Percentiles rank a stretch among this genome's conserved stretches.
phyloP scores from a whole-genome alignment of 75 land plant genomes.

The Larix kaempferi region DNA sequence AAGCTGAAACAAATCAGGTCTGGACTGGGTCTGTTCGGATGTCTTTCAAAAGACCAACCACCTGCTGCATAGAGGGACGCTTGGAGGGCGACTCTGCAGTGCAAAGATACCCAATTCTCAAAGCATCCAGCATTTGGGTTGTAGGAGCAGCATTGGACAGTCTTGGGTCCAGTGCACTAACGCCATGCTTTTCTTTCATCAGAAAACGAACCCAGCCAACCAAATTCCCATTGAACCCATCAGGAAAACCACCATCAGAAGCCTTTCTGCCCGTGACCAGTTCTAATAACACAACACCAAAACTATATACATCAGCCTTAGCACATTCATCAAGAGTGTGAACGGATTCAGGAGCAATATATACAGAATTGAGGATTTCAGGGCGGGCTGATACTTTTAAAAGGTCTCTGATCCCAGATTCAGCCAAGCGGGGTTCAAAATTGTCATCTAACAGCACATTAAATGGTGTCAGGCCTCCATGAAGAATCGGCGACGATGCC shows the following conservation, averaged over 20 bases:
- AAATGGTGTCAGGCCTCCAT: slow-evolving; percentile 69
- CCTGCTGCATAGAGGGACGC: slow-evolving; percentile 94
- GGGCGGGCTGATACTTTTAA: slow-evolving; percentile 9
- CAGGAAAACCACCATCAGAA: background rate
- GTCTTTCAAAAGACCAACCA: slow-evolving; percentile 91
- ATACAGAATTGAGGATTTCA: slow-evolving; percentile 15
- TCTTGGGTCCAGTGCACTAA: slow-evolving; percentile 35
- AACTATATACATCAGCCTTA: slow-evolving; percentile 58
- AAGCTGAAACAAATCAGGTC: background rate
- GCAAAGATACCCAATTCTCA: slow-evolving; percentile 84
- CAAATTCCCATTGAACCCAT: slow-evolving; percentile 19
- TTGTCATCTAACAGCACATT: slow-evolving; percentile 65
- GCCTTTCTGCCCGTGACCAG: slow-evolving; percentile 58
- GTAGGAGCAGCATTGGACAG: slow-evolving; percentile 32
- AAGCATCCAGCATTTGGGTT: slow-evolving; percentile 60
- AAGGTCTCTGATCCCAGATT: slow-evolving; percentile 45
- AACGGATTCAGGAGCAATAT: slow-evolving; percentile 17
- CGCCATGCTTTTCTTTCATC: slow-evolving; percentile 47
- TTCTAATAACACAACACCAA: slow-evolving; percentile 64
- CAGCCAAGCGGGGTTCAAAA: slow-evolving; percentile 69
- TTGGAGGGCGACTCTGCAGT: slow-evolving; percentile 80
- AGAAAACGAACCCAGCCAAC: slow-evolving; percentile 62
- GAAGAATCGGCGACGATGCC: slow-evolving; percentile 54
- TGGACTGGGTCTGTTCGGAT: slow-evolving; percentile 14
- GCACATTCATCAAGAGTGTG: background rate